Evolutionary conservation across 768 basidiomycete species (phyloP).

Genomic region (Podaxis sp.): DNA sequence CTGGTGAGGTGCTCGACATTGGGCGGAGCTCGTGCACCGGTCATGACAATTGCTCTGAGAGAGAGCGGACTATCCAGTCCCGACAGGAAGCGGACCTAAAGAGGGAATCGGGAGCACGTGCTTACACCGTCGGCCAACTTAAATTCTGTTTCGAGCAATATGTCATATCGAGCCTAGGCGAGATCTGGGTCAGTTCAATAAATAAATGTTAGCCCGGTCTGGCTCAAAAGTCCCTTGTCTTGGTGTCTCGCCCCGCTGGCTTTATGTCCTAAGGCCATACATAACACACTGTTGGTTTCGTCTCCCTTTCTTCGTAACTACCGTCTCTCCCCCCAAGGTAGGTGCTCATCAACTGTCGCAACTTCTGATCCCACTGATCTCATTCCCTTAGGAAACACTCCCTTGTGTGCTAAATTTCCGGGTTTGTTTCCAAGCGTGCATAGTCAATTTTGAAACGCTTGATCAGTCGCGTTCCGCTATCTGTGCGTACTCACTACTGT

Average conservation of each 20-base stretch:
- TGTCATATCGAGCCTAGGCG: conserved; percentile 14
- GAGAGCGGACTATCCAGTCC: not conserved
- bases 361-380: conserved; percentile 1
- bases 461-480: not conserved
- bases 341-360: not conserved
- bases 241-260: conserved; percentile 1
- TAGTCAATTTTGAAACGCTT: conserved; percentile 6
- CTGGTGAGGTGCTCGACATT: not conserved
- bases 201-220: conserved; percentile 1
- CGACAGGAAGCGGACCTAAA: not conserved
- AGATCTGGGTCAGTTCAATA: conserved; percentile 13
- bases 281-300: conserved; percentile 1
- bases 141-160: conserved; percentile 14
- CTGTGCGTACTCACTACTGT: conserved; percentile 3
- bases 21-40: not conserved
- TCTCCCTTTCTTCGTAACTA: conserved; percentile 1
- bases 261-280: not conserved
- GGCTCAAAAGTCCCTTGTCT: not conserved
- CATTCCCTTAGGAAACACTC: conserved; percentile 8
- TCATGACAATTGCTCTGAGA: not conserved
- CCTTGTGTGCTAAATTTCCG: not conserved
- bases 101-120: conserved; percentile 5
- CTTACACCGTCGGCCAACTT: not conserved
- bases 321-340: not conserved
- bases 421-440: not conserved